These are phyloP conservation scores for Neonectria hederae DNA, from an alignment of 2,329 filamentous ascomycete species.

Conservation along the genomic window DNA sequence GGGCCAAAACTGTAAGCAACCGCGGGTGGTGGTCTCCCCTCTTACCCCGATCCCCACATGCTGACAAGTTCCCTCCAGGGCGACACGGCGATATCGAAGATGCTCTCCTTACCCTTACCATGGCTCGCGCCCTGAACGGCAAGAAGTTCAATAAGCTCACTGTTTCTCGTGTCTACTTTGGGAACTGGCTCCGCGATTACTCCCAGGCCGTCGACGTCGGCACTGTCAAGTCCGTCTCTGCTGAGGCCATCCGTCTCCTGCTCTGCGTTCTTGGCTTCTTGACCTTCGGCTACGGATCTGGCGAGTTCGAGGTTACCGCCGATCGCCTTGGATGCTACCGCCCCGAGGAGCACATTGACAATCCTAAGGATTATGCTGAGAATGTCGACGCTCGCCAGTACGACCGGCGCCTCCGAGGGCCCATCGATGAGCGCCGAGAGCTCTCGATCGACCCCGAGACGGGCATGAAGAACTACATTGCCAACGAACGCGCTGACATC, in stretches of 20 bases:
- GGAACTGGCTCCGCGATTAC: conserved; percentile 94
- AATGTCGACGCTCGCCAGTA: conserved; percentile 87
- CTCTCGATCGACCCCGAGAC: conserved; percentile 79
- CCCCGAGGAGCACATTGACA: conserved; percentile 79
- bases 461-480: conserved; percentile 94
- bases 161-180: conserved; percentile 92
- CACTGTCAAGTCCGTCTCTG: conserved; percentile 88
- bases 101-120: conserved; percentile 77
- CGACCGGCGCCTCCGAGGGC: conserved; percentile 81
- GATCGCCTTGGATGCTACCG: conserved; percentile 86
- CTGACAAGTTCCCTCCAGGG: conserved; percentile 57
- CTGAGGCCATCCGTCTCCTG: conserved; percentile 88
- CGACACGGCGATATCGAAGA: conserved; percentile 95
- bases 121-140: conserved; percentile 61
- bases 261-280: conserved; percentile 91
- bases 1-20: conserved; percentile 77
- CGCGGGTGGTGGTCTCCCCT: background rate
- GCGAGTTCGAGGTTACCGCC: conserved; percentile 84
- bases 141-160: conserved; percentile 91
- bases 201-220: conserved; percentile 94
- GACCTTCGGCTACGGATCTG: conserved; percentile 85
- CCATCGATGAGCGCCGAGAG: conserved; percentile 81
- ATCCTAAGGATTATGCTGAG: conserved; percentile 89
- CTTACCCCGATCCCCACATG: background rate
- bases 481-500: conserved; percentile 80